A percentile compares a stretch with the other conserved stretches of the same genome.
Conservation (phyloP, 148 eudicot genomes). For the Camellia granthamiana region DNA sequence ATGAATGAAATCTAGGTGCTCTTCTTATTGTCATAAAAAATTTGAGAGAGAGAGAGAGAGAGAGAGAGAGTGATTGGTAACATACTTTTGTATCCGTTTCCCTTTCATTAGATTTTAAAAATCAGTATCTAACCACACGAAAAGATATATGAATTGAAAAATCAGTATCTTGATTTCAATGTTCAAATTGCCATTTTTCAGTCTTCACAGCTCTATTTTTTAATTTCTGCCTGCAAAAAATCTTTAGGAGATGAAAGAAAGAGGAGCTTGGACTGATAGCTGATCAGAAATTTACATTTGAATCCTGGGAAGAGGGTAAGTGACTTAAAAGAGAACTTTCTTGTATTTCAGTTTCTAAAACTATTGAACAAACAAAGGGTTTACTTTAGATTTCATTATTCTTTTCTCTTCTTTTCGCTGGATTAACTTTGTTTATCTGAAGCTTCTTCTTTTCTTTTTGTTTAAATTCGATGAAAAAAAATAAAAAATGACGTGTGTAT, state of each 20-base stretch:
- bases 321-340: neutral
- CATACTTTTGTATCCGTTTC: neutral
- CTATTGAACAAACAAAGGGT: neutral
- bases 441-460: too few relatives aligned
- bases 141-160: neutral
- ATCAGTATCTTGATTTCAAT: neutral
- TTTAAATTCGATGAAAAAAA: too few relatives aligned
- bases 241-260: neutral
- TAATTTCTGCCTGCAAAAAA: neutral
- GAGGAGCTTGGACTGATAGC: neutral
- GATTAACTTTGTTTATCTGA: too few relatives aligned
- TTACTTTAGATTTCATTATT: neutral
- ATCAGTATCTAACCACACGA: neutral
- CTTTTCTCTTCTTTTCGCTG: too few relatives aligned
- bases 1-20: too few relatives aligned
- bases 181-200: neutral
- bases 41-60: neutral
- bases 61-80: neutral
- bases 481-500: too few relatives aligned
- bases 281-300: neutral
- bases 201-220: neutral
- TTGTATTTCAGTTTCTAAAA: neutral
- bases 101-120: neutral
- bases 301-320: neutral
- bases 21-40: too few relatives aligned